A percentile compares a stretch with the other conserved stretches of the same genome.
Conservation (phyloP, 176 grass and related monocot species). For the Tuctoria greenei region DNA sequence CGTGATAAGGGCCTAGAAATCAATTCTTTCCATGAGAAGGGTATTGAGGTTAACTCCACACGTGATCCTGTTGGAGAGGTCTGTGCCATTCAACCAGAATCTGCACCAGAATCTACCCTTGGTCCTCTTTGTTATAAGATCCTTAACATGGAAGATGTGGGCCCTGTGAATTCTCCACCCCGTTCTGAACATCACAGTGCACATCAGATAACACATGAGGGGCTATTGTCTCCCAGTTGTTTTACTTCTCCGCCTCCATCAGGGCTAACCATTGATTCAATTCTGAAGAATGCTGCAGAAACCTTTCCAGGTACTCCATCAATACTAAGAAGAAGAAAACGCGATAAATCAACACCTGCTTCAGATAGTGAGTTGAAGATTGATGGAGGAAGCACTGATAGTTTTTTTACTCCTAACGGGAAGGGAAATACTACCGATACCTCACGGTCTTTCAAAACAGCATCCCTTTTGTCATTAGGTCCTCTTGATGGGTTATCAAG, state of each 20-base stretch:
- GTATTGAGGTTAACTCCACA: constrained; percentile 25
- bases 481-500: constrained; percentile 41
- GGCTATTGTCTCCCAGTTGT: constrained; percentile 25
- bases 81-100: constrained; percentile 30
- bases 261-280: constrained; percentile 57
- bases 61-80: constrained; percentile 27
- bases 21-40: constrained; percentile 38
- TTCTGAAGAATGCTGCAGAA: constrained; percentile 75
- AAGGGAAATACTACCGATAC: constrained; percentile 24
- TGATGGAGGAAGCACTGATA: constrained; percentile 42
- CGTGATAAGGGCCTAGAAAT: constrained; percentile 42
- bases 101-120: constrained; percentile 41
- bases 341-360: constrained; percentile 51
- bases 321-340: constrained; percentile 84
- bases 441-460: constrained; percentile 40
- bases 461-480: constrained; percentile 43
- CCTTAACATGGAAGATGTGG: constrained; percentile 56
- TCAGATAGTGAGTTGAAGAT: constrained; percentile 42
- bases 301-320: constrained; percentile 79
- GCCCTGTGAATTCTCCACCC: constrained; percentile 35
- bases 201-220: constrained; percentile 31
- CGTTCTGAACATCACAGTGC: constrained; percentile 32
- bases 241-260: constrained; percentile 44
- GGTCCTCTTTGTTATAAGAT: constrained; percentile 81
- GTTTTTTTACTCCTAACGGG: constrained; percentile 49